Evolutionary conservation across 345 rosid species (phyloP), one percentile per base, ranked within the genome.

Genomic region (Trapa incisa): DNA sequence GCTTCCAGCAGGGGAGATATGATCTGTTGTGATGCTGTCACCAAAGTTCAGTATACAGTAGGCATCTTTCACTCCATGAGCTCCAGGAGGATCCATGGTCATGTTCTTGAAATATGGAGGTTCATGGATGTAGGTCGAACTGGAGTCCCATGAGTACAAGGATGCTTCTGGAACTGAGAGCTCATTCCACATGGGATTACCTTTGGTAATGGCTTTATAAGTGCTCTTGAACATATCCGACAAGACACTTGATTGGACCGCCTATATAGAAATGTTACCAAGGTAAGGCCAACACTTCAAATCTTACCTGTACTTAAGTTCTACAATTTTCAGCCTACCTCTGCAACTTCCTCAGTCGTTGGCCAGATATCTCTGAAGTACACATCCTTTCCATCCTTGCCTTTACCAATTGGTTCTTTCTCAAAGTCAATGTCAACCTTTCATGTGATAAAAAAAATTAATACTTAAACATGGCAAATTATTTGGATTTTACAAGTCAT

Each of bases 21-120:
- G 99, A 78, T 94, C 99, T 10, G 99, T 94, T 56, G 99, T 94
- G 68, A 94, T 94, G 74, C 99, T 94, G 79, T 94, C 99, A 17
- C 97, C 99, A 67, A 91, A 87, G 79, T 85, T 94, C 67, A 94
- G 86, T 33, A 94, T 76, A 74, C 99, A 94, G 86, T 85, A 89
- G 10, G 99, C 99, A 73, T 91, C 97, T 75, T 89, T 94, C 71
- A 94, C 93, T 54, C 87, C 88, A 68, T 85, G 89, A 38, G 92
- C 81, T 11, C 97, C 99, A 32, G 96, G 96, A 76, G 97, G 96
- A 73, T 82, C 81, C 85, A 87, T 79, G 69, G 99, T 86, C 96
- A 94, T 94, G 76, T 67, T 81, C 85, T 91, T 91, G 80, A 94
- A 94, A 80, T 94, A 94, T 1, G 97, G 99, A 8, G 99, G 97